Evolutionary conservation across 192 early-diverging fungal genomes (phyloP).

Genomic region (Dispira simplex): DNA sequence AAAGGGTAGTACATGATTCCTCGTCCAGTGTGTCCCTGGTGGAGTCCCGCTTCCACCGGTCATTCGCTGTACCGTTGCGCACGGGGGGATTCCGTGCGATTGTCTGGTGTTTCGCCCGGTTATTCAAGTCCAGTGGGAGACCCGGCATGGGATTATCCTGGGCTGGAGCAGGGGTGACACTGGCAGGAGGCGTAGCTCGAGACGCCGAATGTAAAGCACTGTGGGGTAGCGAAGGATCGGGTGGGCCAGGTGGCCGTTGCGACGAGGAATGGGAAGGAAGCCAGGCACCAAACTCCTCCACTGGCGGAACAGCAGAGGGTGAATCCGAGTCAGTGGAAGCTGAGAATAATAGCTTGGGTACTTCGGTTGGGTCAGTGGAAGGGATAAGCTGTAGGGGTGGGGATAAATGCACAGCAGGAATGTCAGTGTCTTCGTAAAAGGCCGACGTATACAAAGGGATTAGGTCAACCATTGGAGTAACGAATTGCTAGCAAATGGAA

Average conservation of each 20-base stretch:
- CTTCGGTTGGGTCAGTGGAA: neutral
- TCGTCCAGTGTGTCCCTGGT: neutral
- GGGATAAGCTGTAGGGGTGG: neutral
- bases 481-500: no score
- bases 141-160: neutral
- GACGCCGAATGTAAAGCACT: neutral
- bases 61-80: neutral
- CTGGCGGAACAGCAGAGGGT: no score
- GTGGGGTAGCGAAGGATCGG: neutral
- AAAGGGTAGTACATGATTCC: slow-evolving; percentile 17
- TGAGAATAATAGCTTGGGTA: neutral
- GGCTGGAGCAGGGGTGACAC: neutral
- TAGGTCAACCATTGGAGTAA: slow-evolving; percentile 4
- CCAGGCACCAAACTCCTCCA: no score
- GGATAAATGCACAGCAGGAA: neutral
- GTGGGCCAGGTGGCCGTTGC: neutral
- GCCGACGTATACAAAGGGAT: neutral
- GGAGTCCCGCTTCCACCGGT: neutral
- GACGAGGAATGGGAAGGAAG: neutral
- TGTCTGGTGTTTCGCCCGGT: neutral
- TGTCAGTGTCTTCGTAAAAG: neutral
- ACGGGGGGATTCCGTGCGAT: neutral
- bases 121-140: neutral
- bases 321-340: neutral
- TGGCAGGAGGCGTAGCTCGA: neutral